Percentiles rank a stretch among this genome's conserved stretches.
These are phyloP conservation scores for Aspergillus novoparasiticus DNA, from an alignment of 2,329 filamentous ascomycete genomes.

Conservation along the genomic window DNA sequence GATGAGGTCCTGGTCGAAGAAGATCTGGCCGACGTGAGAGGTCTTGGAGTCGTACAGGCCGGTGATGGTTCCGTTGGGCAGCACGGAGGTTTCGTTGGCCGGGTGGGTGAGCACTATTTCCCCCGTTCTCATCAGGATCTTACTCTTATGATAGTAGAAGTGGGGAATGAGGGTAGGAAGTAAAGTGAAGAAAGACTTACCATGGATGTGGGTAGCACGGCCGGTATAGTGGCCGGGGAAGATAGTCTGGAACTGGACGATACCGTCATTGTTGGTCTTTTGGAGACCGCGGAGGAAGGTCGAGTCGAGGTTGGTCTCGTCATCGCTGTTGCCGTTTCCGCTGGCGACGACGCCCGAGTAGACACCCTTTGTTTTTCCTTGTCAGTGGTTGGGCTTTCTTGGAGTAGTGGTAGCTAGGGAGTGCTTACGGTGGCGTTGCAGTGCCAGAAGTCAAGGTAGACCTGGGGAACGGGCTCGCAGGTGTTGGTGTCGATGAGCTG, in stretches of 20 bases:
- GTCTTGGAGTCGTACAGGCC: conserved; percentile 47
- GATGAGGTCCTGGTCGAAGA: conserved; percentile 64
- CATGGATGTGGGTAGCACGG: conserved; percentile 39
- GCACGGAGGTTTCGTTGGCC: conserved; percentile 35
- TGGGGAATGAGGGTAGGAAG: background rate
- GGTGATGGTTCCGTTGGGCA: conserved; percentile 55
- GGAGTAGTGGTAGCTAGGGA: too few relatives aligned
- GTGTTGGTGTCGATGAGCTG: conserved; percentile 46
- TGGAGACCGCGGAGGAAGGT: conserved; percentile 52
- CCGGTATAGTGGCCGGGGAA: conserved; percentile 53
- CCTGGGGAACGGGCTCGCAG: conserved; percentile 42
- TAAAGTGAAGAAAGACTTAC: conserved; percentile 13
- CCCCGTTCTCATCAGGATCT: too few relatives aligned
- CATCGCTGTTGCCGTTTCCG: conserved; percentile 41
- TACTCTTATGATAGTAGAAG: too few relatives aligned
- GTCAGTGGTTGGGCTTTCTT: background rate
- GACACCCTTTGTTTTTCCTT: conserved; percentile 31
- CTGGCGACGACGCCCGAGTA: conserved; percentile 41
- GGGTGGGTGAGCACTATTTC: conserved; percentile 30
- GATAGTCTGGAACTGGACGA: conserved; percentile 45
- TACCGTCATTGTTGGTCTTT: conserved; percentile 44
- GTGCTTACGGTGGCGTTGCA: conserved; percentile 41
- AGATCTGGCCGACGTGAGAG: conserved; percentile 66
- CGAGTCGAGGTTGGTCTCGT: conserved; percentile 43
- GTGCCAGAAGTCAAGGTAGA: conserved; percentile 45